These are phyloP conservation scores for Citrullus mucosospermus DNA, from an alignment of 306 rosid genomes.

Conservation along the genomic window DNA sequence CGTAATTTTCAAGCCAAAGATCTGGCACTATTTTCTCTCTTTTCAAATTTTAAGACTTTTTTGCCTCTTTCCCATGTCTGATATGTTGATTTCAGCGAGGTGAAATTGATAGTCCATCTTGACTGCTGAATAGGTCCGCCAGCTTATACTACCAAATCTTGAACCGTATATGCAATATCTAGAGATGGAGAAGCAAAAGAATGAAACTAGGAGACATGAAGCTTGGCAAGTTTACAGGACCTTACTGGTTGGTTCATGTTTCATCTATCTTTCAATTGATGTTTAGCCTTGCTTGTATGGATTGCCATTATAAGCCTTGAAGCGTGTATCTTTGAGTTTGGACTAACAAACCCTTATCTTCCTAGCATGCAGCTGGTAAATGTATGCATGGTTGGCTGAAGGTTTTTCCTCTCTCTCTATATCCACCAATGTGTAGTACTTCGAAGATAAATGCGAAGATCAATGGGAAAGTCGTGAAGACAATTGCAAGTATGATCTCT, in stretches of 20 bases:
- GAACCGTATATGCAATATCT: conserved; percentile 76
- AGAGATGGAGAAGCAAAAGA: conserved; percentile 59
- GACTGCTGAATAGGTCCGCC: conserved; percentile 45
- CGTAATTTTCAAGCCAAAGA: not conserved
- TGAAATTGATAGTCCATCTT: conserved; percentile 8
- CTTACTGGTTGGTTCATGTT: conserved; percentile 53
- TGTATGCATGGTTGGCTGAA: conserved; percentile 44
- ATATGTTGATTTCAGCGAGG: conserved; percentile 8
- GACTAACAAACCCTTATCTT: conserved; percentile 18
- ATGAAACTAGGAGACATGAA: conserved; percentile 67
- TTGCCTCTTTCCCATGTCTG: conserved; percentile 2
- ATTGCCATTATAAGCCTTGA: no score
- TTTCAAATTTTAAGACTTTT: not conserved
- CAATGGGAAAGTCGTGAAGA: conserved; percentile 30
- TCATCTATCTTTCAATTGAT: not conserved
- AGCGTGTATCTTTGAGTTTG: not conserved
- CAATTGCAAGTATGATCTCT: conserved; percentile 31
- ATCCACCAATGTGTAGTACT: conserved; percentile 32
- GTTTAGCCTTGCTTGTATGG: no score
- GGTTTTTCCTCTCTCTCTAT: conserved; percentile 25
- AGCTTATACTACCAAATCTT: conserved; percentile 76
- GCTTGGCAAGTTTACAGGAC: conserved; percentile 86
- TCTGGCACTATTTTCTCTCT: not conserved
- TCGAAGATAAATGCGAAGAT: not conserved
- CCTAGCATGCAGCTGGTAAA: conserved; percentile 74